A percentile compares a stretch with the other conserved stretches of the same genome.
These are phyloP conservation scores for Coemansia sp. DNA, from an alignment of 192 early-diverging fungal genomes.

Conservation along the genomic window DNA sequence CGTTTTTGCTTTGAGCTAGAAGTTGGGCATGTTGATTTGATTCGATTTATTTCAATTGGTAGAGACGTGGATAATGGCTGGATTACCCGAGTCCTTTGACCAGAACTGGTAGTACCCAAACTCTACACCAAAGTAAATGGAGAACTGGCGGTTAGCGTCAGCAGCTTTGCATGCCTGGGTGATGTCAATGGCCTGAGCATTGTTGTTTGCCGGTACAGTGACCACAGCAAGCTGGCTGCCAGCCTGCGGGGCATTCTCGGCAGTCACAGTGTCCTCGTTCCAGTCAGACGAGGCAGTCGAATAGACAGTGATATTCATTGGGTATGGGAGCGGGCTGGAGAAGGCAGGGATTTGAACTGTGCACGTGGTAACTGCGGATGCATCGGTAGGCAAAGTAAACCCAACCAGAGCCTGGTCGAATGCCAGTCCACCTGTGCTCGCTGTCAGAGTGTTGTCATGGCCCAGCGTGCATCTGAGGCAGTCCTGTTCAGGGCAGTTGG, in stretches of 20 bases:
- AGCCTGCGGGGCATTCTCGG: slow-evolving; percentile 28
- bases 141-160: slow-evolving; percentile 21
- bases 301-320: slow-evolving; percentile 15
- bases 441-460: slow-evolving; percentile 22
- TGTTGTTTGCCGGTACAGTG: slow-evolving; percentile 26
- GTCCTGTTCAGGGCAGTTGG: slow-evolving; percentile 45
- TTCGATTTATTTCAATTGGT: no score
- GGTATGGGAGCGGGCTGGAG: slow-evolving; percentile 4
- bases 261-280: slow-evolving; percentile 37
- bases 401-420: slow-evolving; percentile 34
- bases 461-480: slow-evolving; percentile 53
- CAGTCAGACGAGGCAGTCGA: slow-evolving; percentile 24
- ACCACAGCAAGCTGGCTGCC: slow-evolving; percentile 26
- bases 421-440: slow-evolving; percentile 38
- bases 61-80: slow-evolving; percentile 22
- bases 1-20: no score
- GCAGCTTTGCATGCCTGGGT: slow-evolving; percentile 36
- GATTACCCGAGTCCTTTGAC: slow-evolving; percentile 52
- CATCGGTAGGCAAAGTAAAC: slow-evolving; percentile 29
- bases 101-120: slow-evolving; percentile 32
- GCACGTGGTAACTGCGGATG: slow-evolving; percentile 26
- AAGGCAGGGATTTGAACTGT: slow-evolving; percentile 45
- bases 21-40: no score
- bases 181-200: slow-evolving; percentile 27
- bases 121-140: slow-evolving; percentile 22